These are phyloP conservation scores for Lactarius tabidus DNA, from an alignment of 768 basidiomycete genomes.

Conservation along the genomic window DNA sequence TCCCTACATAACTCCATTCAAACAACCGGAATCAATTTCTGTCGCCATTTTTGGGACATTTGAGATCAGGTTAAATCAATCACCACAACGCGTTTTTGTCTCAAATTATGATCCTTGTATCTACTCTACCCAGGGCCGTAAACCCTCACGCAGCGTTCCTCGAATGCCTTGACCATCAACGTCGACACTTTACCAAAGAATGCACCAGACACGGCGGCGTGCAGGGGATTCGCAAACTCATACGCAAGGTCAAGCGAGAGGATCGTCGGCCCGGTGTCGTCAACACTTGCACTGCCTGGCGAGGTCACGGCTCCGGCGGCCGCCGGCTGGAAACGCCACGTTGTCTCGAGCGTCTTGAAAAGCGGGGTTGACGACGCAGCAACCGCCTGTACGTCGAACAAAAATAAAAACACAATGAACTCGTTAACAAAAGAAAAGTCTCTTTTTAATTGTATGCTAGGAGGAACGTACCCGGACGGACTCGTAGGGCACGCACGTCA, in stretches of 20 bases:
- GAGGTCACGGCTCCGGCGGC: conserved; percentile 28
- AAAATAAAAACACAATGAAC: neutral
- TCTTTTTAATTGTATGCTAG: conserved; percentile 18
- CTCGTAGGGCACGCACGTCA: conserved; percentile 73
- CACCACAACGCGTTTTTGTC: neutral
- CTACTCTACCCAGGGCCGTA: conserved; percentile 48
- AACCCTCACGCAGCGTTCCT: conserved; percentile 70
- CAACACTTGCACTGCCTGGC: neutral
- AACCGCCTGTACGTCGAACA: conserved; percentile 47
- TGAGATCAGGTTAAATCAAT: too few species aligned
- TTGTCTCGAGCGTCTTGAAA: conserved; percentile 66
- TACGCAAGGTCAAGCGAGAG: conserved; percentile 83
- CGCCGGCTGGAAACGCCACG: conserved; percentile 69
- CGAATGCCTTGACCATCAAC: conserved; percentile 91
- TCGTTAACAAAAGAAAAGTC: neutral
- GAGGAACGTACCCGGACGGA: conserved; percentile 65
- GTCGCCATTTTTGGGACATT: neutral
- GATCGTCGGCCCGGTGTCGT: conserved; percentile 53
- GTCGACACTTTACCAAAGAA: conserved; percentile 87
- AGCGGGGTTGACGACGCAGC: conserved; percentile 68
- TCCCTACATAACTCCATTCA: neutral
- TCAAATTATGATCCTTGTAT: too few species aligned
- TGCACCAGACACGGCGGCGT: conserved; percentile 74
- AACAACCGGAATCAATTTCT: neutral
- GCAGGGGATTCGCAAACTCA: conserved; percentile 81